Conservation (phyloP, 1,139 yeast genomes). For the Nadsonia starkeyi-henricii region DNA sequence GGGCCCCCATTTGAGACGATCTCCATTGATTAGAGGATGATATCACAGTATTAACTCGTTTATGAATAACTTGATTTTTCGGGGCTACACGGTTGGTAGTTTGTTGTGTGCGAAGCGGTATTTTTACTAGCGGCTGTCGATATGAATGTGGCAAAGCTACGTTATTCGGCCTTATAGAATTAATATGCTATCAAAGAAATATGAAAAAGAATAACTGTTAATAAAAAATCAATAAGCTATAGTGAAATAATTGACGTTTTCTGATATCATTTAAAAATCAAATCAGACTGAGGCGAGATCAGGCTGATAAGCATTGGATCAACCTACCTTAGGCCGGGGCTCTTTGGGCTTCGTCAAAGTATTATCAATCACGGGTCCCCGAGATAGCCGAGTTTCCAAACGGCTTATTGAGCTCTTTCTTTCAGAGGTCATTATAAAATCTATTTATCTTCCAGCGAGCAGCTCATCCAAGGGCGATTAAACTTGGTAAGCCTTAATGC, state of each 20-base stretch:
- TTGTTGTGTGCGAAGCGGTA: neutral
- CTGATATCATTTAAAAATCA: no score
- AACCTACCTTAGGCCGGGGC: no score
- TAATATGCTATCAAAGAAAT: no score
- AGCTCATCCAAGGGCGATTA: no score
- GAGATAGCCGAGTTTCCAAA: neutral
- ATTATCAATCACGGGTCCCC: neutral
- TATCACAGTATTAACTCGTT: neutral
- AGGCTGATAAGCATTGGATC: no score
- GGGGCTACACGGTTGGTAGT: neutral
- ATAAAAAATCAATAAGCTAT: no score
- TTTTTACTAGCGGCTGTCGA: neutral
- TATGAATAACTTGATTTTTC: neutral
- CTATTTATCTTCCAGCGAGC: no score
- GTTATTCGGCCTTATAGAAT: no score
- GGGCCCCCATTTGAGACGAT: neutral
- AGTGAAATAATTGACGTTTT: no score
- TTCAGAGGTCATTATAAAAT: neutral
- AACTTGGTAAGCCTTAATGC: no score
- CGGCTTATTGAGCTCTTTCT: neutral
- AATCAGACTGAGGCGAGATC: no score
- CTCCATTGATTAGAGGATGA: neutral
- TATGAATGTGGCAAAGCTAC: neutral
- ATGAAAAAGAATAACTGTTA: no score
- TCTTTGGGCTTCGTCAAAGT: neutral